Conservation (phyloP, 2,329 filamentous ascomycete genomes). For the Aspergillus pseudoterreus region DNA sequence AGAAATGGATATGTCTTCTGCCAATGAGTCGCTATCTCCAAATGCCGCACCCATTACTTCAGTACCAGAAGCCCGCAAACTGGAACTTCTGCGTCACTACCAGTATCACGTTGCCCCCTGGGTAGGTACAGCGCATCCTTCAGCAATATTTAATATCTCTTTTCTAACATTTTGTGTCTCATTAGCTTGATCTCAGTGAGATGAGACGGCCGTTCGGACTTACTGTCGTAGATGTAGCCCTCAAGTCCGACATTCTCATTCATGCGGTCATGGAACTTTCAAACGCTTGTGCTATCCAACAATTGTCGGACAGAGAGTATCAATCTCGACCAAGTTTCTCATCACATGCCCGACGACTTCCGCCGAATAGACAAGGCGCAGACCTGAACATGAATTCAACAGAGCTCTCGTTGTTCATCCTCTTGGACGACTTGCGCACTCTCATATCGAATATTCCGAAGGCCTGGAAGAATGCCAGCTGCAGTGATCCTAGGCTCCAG, state of each 20-base stretch:
- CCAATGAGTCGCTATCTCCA: not conserved
- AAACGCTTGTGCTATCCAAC: conserved; percentile 10
- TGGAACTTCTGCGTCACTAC: conserved; percentile 43
- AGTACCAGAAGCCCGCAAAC: conserved; percentile 11
- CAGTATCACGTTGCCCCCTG: conserved; percentile 46
- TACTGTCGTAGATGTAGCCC: conserved; percentile 27
- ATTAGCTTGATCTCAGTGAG: conserved; percentile 5
- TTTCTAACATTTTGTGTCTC: not conserved
- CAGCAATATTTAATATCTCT: not conserved
- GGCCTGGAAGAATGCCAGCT: conserved; percentile 12
- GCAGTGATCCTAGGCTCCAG: conserved; percentile 6
- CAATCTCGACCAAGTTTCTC: not conserved
- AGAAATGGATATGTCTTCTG: not conserved
- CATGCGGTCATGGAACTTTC: conserved; percentile 19
- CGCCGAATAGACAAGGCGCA: not conserved
- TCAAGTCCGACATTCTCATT: conserved; percentile 15
- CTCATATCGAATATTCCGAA: conserved; percentile 14
- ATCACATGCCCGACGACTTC: not conserved
- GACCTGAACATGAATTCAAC: conserved; percentile 8
- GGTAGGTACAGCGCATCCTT: conserved; percentile 29
- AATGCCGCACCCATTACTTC: not conserved
- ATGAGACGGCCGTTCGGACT: conserved; percentile 40
- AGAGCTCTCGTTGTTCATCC: conserved; percentile 10
- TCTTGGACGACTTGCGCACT: conserved; percentile 11
- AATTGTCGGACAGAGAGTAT: not conserved